Evolutionary conservation across 2,329 filamentous ascomycete species (phyloP).

Genomic region (Fusarium solani-melongenae): DNA sequence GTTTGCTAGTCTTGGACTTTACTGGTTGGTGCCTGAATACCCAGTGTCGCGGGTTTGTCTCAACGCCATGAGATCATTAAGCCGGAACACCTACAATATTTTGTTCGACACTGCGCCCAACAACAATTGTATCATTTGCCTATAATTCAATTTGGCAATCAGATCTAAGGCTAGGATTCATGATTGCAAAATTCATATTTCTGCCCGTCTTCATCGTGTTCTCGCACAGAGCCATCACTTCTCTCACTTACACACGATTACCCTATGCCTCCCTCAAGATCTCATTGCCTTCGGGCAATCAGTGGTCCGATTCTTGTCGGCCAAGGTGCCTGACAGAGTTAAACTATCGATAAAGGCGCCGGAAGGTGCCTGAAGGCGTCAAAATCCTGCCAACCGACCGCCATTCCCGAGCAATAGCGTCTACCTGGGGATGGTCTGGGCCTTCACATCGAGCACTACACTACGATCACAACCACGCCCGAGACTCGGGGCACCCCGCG

Average conservation of each 20-base stretch:
- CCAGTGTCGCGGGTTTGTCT: not conserved
- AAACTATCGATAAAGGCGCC: not conserved
- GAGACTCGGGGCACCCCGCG: not conserved
- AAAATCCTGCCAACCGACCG: not conserved
- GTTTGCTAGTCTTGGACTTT: not conserved
- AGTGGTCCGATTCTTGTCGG: not conserved
- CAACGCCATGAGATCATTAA: not conserved
- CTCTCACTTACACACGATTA: not conserved
- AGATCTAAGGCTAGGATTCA: not conserved
- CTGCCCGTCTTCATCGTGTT: not conserved
- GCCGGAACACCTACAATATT: not conserved
- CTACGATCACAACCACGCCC: not conserved
- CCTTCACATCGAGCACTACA: not conserved
- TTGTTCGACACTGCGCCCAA: not conserved
- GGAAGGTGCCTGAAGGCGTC: conserved; percentile 5
- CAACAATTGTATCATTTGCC: not conserved
- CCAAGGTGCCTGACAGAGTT: not conserved
- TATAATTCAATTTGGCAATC: not conserved
- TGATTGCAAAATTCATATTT: too few relatives aligned
- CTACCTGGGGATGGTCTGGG: not conserved
- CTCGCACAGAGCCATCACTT: too few relatives aligned
- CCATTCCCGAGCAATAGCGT: not conserved
- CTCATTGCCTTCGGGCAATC: not conserved
- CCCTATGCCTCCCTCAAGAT: not conserved
- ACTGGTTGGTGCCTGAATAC: not conserved